phyloP scores from a whole-genome alignment of 2,329 filamentous ascomycete species.

The Fusarium verticillioides region DNA sequence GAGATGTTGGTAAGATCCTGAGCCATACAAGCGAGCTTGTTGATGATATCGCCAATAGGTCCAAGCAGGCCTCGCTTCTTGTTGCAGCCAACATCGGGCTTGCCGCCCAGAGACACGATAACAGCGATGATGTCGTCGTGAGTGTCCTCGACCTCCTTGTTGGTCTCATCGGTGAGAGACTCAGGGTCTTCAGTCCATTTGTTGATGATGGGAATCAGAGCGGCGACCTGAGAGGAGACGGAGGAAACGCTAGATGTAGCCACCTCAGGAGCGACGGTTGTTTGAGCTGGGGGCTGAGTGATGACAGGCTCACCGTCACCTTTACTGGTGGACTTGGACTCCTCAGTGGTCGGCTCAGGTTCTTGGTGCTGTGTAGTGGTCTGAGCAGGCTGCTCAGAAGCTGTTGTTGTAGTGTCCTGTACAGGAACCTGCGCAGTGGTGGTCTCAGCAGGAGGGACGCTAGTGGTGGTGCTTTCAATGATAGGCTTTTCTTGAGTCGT shows the following conservation, averaged over 20 bases:
- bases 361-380: not conserved
- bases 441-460: not conserved
- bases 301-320: not conserved
- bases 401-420: not conserved
- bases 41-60: slow-evolving; percentile 22
- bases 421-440: not conserved
- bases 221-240: slow-evolving; percentile 22
- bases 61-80: slow-evolving; percentile 30
- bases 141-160: slow-evolving; percentile 21
- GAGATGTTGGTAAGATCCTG: slow-evolving; percentile 22
- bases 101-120: slow-evolving; percentile 22
- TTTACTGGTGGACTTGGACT: not conserved
- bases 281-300: slow-evolving; percentile 21
- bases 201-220: slow-evolving; percentile 30
- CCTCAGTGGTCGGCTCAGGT: not conserved
- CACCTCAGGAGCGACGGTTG: slow-evolving; percentile 16
- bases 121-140: slow-evolving; percentile 14
- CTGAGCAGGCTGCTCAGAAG: not conserved
- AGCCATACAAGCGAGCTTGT: slow-evolving; percentile 27
- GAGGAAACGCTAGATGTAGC: slow-evolving; percentile 29
- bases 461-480: not conserved
- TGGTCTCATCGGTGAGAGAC: slow-evolving; percentile 29
- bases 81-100: slow-evolving; percentile 14
- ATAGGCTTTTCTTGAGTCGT: not conserved
- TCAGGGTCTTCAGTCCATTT: slow-evolving; percentile 21